Base-by-base conservation (phyloP, 2,329 filamentous ascomycete species). In the Scytalidium sp. region DNA sequence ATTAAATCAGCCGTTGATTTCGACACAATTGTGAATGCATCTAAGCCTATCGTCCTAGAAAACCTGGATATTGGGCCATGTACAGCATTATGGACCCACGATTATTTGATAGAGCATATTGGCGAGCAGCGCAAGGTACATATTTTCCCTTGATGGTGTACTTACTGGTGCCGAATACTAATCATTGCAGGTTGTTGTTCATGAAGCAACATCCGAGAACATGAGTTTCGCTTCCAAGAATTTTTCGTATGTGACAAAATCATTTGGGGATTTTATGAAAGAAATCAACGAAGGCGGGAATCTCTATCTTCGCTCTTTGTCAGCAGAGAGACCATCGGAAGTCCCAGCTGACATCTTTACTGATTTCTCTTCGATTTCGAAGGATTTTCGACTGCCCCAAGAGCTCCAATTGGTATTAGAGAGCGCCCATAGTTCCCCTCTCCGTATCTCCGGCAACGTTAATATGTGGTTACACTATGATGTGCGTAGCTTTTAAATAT, bases 401-500 rank as follows among this genome's bases (percentile, higher is more conserved):
- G 73, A 83, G 53, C 71, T 96, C 9, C 66, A 67, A 0, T 70
- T 78, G 27, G 82, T 89, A 3, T 64, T 62, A 4, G 71, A 84
- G n/a, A 82, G 83, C 53, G 67, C 80, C 3, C 90, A 95, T 64
- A 93, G 87, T 64, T 92, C 88, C 2, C 85, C 91, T 0, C 70
- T 96, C 20, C 80, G 90, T 19, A 84, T 96, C 52, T 93, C 88
- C 3, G 89, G 89, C 1, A 81, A 81, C 2, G 87, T 93, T 10
- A 87, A 84, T 39, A 88, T 96, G 81, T 96, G 92, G 91, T 75
- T 96, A 25, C 90, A 95, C 67, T 95, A 94, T 71, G 89, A 95
- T 69, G 84, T 87, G 32, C n/a, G n/a, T n/a, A 65, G 69, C 75
- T 67, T 7, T 40, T 13, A 45, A 39, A 47, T 10, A 29, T 19